A percentile compares a stretch with the other conserved stretches of the same genome.
phyloP scores from a whole-genome alignment of 176 grass and related monocot genomes.

The bread wheat (Triticum aestivum) region IWGSC_CS_RefSeq_v2.1 NC_057805.1:390225033-390225532 shows the following conservation, averaged over 20 bases:
- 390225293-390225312: slow-evolving; percentile 11
- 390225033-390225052: no score
- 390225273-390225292: slow-evolving; percentile 8
- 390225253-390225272: not conserved
- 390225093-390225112: not conserved
- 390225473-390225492: not conserved
- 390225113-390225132: not conserved
- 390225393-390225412: not conserved
- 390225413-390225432: not conserved
- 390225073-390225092: not conserved
- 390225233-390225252: slow-evolving; percentile 25
- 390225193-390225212: not conserved
- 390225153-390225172: not conserved
- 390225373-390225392: slow-evolving; percentile 6
- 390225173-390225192: not conserved
- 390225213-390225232: slow-evolving; percentile 22
- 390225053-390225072: no score
- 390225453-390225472: not conserved
- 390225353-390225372: not conserved
- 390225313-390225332: slow-evolving; percentile 11
- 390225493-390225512: not conserved
- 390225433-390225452: not conserved
- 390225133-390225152: not conserved
- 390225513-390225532: not conserved
- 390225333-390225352: slow-evolving; percentile 12